Evolutionary conservation across 768 basidiomycete genomes (phyloP).

Genomic region (Paxillus ammoniavirescens): DNA sequence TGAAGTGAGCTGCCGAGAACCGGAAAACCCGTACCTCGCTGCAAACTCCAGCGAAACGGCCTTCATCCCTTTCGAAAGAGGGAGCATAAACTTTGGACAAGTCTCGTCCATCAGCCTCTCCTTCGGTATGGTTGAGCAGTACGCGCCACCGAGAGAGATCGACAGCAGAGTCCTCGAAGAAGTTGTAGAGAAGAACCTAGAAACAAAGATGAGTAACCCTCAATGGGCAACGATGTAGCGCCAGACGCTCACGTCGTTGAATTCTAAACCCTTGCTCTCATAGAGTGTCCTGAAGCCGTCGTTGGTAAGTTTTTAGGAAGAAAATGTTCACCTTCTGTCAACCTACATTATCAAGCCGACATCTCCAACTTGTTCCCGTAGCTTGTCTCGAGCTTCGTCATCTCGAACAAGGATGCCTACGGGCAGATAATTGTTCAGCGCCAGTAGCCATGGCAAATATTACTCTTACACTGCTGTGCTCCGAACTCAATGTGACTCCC

Average conservation of each 20-base stretch:
- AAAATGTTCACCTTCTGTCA: not conserved
- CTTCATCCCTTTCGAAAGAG: constrained; percentile 41
- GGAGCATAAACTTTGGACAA: constrained; percentile 35
- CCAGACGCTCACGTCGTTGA: constrained; percentile 14
- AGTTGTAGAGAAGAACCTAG: constrained; percentile 72
- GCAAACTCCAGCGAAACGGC: constrained; percentile 54
- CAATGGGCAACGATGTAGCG: not conserved
- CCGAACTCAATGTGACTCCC: constrained; percentile 56
- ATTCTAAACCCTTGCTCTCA: constrained; percentile 32
- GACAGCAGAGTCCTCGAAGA: constrained; percentile 63
- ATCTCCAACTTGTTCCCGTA: constrained; percentile 53
- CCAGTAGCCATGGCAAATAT: not conserved
- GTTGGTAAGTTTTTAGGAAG: not conserved
- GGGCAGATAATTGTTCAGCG: not conserved
- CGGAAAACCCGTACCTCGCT: constrained; percentile 44
- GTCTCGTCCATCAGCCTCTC: constrained; percentile 11
- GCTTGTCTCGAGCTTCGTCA: constrained; percentile 44
- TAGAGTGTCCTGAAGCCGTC: constrained; percentile 27
- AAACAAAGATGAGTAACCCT: not conserved
- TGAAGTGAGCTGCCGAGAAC: not conserved
- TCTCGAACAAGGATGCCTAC: constrained; percentile 71
- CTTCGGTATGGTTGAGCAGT: constrained; percentile 43
- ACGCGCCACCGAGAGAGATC: constrained; percentile 58
- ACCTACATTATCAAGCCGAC: constrained; percentile 60
- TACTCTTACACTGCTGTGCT: constrained; percentile 57